Evolutionary conservation across 306 rosid species (phyloP).

Genomic region (Potentilla sterilis): DNA sequence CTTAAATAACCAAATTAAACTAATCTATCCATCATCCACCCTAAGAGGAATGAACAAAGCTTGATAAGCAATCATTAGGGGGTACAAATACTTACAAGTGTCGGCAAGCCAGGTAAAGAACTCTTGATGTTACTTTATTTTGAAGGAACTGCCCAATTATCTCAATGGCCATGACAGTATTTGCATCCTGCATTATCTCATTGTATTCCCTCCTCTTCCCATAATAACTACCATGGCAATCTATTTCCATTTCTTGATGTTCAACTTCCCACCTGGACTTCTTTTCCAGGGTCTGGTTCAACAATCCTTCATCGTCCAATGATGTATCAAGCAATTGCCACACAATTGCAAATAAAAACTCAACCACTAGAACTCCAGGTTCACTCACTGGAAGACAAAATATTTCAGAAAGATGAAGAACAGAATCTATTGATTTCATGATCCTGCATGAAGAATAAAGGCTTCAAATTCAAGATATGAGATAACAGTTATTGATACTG

Average conservation of each 20-base stretch:
- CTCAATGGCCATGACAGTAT: constrained; percentile 71
- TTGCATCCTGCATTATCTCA: constrained; percentile 54
- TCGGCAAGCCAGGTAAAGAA: constrained; percentile 69
- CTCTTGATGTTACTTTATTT: constrained; percentile 57
- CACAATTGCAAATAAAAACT: constrained; percentile 70
- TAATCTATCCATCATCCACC: not conserved
- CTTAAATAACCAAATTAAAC: not conserved
- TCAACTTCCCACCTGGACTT: constrained; percentile 62
- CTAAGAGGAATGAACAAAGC: constrained; percentile 2
- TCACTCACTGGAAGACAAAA: constrained; percentile 66
- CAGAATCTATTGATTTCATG: constrained; percentile 70
- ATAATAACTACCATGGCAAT: constrained; percentile 41
- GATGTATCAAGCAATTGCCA: constrained; percentile 94
- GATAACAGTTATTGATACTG: not conserved
- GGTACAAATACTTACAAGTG: constrained; percentile 58
- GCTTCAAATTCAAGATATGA: constrained; percentile 29
- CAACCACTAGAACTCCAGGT: constrained; percentile 84
- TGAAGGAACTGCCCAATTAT: constrained; percentile 76
- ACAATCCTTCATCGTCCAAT: constrained; percentile 80
- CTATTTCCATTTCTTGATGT: constrained; percentile 78
- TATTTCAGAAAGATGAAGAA: constrained; percentile 66
- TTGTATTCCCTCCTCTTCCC: constrained; percentile 52
- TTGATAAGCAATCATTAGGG: constrained; percentile 12
- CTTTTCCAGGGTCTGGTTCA: constrained; percentile 59
- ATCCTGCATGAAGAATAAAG: constrained; percentile 52